Percentiles rank a stretch among this genome's conserved stretches.
Conservation (phyloP, 768 basidiomycete species). For the Cystobasidium tubakii region DNA sequence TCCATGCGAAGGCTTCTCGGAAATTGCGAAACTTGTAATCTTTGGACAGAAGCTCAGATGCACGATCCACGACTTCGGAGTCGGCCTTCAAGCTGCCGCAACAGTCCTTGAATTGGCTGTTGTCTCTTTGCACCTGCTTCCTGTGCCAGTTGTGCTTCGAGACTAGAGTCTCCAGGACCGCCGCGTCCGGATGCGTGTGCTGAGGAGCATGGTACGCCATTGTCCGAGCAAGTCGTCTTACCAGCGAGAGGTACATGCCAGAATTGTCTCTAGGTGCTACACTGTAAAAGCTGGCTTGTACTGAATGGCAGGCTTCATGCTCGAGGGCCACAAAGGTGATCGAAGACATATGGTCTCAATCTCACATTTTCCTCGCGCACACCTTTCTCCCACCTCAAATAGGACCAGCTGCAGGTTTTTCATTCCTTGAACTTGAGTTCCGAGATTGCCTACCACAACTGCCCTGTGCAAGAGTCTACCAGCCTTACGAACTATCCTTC, state of each 20-base stretch:
- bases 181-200: background rate
- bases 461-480: too few relatives aligned
- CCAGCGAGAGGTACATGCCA: background rate
- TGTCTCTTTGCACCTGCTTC: background rate
- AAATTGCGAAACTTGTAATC: conserved; percentile 34
- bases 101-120: conserved; percentile 1
- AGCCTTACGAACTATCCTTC: too few relatives aligned
- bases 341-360: too few relatives aligned
- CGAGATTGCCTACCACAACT: too few relatives aligned
- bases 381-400: too few relatives aligned
- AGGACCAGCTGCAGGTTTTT: too few relatives aligned
- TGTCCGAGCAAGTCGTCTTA: background rate
- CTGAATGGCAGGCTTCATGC: too few relatives aligned
- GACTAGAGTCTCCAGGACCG: background rate
- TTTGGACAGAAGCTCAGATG: conserved; percentile 11
- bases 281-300: background rate
- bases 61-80: background rate
- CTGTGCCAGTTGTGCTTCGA: background rate
- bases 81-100: background rate
- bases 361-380: too few relatives aligned
- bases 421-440: too few relatives aligned
- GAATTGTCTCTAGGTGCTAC: too few relatives aligned
- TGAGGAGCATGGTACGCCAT: conserved; percentile 10
- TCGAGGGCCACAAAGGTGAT: too few relatives aligned
- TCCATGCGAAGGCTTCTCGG: conserved; percentile 29